Percentiles rank a stretch among this genome's conserved stretches.
Conservation (phyloP, 1,284 basidiomycete genomes). For the Ganoderma resinaceum region DNA sequence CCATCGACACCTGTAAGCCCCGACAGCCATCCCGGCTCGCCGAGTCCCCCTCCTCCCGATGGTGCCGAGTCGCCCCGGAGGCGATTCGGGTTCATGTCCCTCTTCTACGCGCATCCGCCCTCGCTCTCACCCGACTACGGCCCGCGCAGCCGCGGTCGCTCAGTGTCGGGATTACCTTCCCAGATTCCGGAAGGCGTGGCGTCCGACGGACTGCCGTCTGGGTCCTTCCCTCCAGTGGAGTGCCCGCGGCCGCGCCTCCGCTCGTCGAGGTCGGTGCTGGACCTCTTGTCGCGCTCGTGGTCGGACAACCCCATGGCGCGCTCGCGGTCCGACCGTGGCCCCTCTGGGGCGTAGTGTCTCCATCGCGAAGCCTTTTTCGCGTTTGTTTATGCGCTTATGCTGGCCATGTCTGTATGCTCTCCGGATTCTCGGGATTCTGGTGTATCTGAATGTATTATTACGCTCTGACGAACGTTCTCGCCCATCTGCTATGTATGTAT, state of each 20-base stretch:
- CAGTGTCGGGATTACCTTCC: conserved; percentile 14
- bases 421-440: neutral
- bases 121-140: conserved; percentile 9
- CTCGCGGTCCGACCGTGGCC: neutral
- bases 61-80: conserved; percentile 26
- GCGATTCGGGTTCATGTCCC: conserved; percentile 27
- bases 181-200: conserved; percentile 7
- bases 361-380: neutral
- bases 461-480: neutral
- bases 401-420: neutral
- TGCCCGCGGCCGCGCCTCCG: conserved; percentile 19
- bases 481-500: neutral
- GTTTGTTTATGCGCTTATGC: neutral
- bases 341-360: neutral
- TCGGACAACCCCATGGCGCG: conserved; percentile 14
- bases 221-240: neutral
- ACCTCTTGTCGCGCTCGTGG: conserved; percentile 24
- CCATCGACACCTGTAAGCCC: conserved; percentile 15
- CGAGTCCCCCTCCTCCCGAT: conserved; percentile 12
- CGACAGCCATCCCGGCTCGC: conserved; percentile 10
- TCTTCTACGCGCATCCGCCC: conserved; percentile 22
- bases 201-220: conserved; percentile 4
- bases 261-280: conserved; percentile 26
- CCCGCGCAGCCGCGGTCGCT: conserved; percentile 14
- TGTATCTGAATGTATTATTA: neutral